These are phyloP conservation scores for Herpotrichia juniperi DNA, from an alignment of 2,329 filamentous ascomycete species.

Conservation along the genomic window DNA sequence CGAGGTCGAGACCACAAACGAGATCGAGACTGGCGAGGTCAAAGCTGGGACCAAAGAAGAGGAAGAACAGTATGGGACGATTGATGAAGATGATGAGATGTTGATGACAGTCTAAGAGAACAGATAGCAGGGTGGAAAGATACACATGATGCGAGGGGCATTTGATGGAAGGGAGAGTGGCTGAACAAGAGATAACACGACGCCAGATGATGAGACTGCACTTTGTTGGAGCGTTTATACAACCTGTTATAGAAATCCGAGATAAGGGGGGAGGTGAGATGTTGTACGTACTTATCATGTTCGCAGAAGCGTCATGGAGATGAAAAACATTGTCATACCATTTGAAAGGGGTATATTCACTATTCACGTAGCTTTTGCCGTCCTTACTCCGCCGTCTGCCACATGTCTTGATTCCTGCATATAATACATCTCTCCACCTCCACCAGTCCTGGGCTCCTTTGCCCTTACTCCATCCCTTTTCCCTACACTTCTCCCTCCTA, in stretches of 20 bases:
- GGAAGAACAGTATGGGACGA: not conserved
- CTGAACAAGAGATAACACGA: not conserved
- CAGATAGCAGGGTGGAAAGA: not conserved
- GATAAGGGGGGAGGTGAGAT: too few species aligned
- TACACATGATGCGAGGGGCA: too few species aligned
- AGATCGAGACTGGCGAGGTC: not conserved
- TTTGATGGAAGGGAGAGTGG: not conserved
- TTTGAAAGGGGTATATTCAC: not conserved
- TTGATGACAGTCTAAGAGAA: not conserved
- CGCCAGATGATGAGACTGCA: too few species aligned
- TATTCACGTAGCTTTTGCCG: not conserved
- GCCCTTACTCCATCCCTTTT: not conserved
- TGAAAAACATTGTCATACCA: not conserved
- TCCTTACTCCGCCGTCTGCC: not conserved
- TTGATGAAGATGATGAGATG: not conserved
- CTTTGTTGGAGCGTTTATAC: too few species aligned
- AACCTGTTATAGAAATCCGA: too few species aligned
- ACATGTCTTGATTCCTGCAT: not conserved
- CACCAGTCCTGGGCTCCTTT: too few species aligned
- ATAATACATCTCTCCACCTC: not conserved
- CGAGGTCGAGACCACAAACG: not conserved
- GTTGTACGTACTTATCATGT: too few species aligned
- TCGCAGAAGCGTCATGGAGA: not conserved
- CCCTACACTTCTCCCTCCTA: constrained; percentile 1
- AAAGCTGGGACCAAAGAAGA: too few species aligned